Base-by-base conservation (phyloP, 352 stramenopile species). In the Phytophthora hibernalis region DNA sequence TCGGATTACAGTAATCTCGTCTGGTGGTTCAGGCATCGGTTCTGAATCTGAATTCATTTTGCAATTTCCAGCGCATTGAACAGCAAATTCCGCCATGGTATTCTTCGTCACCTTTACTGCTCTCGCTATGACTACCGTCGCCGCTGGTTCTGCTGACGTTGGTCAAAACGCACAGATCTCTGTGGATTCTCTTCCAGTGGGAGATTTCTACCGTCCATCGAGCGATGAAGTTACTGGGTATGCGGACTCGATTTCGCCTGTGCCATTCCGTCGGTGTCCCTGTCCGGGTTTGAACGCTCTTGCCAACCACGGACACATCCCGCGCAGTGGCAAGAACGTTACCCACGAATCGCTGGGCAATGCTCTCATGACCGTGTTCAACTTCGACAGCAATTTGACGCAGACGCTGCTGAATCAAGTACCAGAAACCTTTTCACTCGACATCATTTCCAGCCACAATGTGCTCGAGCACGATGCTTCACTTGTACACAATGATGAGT, bases 271-370 rank as follows among this genome's bases (percentile, higher is more conserved):
- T 31, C 72, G 66, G 21, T 59, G 57, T 30, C 79, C 79, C 3
- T 88, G 79, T 47, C 79, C 79, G 4, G 74, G 49, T 3, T 31
- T 88, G 16, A 88, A 85, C 43, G 37, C 72, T 18, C 68, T 88
- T 18, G 77, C 80, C 31, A 86, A 89, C 70, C 77, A 89, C 52
- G 76, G 78, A 15, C 58, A 82, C 64, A 55, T 89, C 53, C 72
- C 77, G 1, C 77, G 81, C 58, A 68, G 70, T 30, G 77, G 79
- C 62, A 74, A 76, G 60, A 76, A 82, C 49, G 58, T 83, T 42
- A 82, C 66, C 15, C 55, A 68, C 22, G 48, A 65, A 9, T 59
- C 47, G 18, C 37, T 77, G 33, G 51, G 59, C 15, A 52, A 48
- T 8, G 68, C 64, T 15, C 61, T 79, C 18, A 62, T 67, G 56